Percentiles rank a stretch among this genome's conserved stretches.
These are phyloP conservation scores for Gracilaria caudata DNA, from an alignment of 23 red algal species.

Conservation along the genomic window DNA sequence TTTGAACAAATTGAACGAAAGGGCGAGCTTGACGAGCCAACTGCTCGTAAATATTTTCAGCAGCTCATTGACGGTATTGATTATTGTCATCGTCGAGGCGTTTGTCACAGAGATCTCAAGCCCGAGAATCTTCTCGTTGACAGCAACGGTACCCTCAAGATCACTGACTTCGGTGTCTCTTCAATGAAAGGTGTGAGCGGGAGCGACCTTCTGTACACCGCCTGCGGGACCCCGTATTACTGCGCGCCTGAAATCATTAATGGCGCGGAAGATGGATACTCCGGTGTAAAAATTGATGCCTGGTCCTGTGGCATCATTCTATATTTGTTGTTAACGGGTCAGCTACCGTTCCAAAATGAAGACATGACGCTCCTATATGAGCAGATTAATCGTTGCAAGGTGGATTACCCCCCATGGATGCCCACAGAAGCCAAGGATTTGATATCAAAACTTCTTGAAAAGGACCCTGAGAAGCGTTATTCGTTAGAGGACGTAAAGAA, in stretches of 20 bases:
- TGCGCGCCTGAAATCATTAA: constrained; percentile 87
- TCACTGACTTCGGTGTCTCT: constrained; percentile 95
- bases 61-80: constrained; percentile 90
- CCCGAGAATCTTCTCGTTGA: constrained; percentile 92
- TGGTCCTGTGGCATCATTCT: constrained; percentile 91
- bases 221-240: constrained; percentile 82
- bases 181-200: constrained; percentile 83
- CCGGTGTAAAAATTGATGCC: constrained; percentile 80
- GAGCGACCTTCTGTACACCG: constrained; percentile 78
- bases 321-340: constrained; percentile 65
- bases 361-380: constrained; percentile 76
- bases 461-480: constrained; percentile 76
- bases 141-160: constrained; percentile 87
- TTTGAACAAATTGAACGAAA: constrained; percentile 87
- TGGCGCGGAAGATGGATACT: constrained; percentile 79
- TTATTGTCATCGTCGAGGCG: constrained; percentile 86
- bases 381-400: constrained; percentile 76
- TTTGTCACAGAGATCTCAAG: constrained; percentile 94
- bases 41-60: constrained; percentile 87
- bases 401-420: constrained; percentile 77
- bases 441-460: constrained; percentile 63
- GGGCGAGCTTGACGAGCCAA: constrained; percentile 78
- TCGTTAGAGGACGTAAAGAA: constrained; percentile 85
- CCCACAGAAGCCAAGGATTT: constrained; percentile 67
- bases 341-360: constrained; percentile 76